phyloP scores from a whole-genome alignment of 139 green algal species.

The Chlamydomonas sp. region DNA sequence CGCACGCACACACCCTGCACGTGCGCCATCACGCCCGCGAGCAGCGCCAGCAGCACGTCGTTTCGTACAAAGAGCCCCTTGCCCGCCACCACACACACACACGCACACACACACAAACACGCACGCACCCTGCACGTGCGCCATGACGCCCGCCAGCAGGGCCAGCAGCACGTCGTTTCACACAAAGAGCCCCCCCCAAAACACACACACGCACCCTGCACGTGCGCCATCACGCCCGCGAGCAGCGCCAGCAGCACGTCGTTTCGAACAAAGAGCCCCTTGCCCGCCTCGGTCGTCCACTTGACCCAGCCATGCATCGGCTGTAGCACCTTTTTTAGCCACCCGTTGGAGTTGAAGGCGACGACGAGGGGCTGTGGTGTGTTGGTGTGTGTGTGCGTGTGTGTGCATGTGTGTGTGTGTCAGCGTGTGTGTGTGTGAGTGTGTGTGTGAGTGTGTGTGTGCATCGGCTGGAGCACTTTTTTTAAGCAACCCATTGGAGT shows the following conservation, averaged over 20 bases:
- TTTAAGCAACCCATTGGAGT: conserved; percentile 21
- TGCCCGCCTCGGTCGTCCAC: conserved; percentile 21
- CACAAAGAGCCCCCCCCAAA: background rate
- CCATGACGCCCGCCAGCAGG: no score
- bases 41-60: no score
- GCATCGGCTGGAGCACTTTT: conserved; percentile 18
- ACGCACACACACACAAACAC: no score
- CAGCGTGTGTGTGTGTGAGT: no score
- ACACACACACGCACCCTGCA: conserved; percentile 13
- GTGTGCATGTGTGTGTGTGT: no score
- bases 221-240: conserved; percentile 13
- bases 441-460: no score
- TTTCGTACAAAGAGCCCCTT: no score
- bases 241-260: conserved; percentile 18
- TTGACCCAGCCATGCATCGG: conserved; percentile 24
- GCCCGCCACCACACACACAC: no score
- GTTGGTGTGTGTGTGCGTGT: no score
- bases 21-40: no score
- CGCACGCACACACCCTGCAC: background rate
- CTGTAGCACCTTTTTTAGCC: conserved; percentile 16
- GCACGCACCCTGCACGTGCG: no score
- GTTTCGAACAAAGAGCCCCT: conserved; percentile 22
- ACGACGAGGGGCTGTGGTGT: conserved; percentile 15
- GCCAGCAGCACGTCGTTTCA: no score
- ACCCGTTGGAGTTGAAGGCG: conserved; percentile 23